phyloP scores from a whole-genome alignment of 805 yeast genomes.

The Candida sakaeoensis region DNA sequence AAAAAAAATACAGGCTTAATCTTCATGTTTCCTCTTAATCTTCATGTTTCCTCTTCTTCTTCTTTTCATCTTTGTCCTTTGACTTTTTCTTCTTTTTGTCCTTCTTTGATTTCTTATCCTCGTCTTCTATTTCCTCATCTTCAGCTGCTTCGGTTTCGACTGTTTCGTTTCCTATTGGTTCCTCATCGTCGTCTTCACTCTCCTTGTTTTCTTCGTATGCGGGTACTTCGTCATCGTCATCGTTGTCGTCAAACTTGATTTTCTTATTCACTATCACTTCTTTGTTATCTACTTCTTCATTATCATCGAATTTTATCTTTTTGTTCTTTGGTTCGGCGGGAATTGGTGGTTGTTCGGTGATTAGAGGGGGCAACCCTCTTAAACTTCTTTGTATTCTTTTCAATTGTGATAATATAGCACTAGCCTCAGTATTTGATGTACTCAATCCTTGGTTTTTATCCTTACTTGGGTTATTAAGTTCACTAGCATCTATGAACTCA shows the following conservation, averaged over 20 bases:
- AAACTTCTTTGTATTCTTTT: conserved; percentile 73
- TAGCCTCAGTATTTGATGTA: conserved; percentile 14
- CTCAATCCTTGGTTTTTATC: conserved; percentile 25
- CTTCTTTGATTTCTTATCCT: conserved; percentile 22
- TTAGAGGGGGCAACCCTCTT: conserved; percentile 71
- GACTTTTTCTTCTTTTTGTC: conserved; percentile 9
- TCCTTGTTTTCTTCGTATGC: conserved; percentile 13
- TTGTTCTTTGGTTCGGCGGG: conserved; percentile 16
- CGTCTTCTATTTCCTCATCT: conserved; percentile 12
- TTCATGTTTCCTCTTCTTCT: conserved; percentile 6
- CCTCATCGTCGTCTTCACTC: conserved; percentile 13
- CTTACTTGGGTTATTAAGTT: conserved; percentile 22
- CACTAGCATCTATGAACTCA: conserved; percentile 40
- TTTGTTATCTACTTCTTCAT: conserved; percentile 21
- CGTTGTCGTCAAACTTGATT: conserved; percentile 14
- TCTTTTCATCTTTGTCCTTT: conserved; percentile 5
- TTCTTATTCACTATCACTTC: conserved; percentile 16
- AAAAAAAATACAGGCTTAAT: not conserved
- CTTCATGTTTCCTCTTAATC: conserved; percentile 1
- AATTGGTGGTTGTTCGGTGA: conserved; percentile 18
- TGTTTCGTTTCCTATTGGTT: conserved; percentile 14
- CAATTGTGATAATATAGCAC: conserved; percentile 55
- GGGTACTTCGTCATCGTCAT: conserved; percentile 15
- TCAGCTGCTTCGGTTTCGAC: conserved; percentile 16
- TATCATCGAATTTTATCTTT: conserved; percentile 28